A percentile compares a stretch with the other conserved stretches of the same genome.
phyloP scores from a whole-genome alignment of 352 stramenopile genomes.

The Paralagenidium karlingii region DNA sequence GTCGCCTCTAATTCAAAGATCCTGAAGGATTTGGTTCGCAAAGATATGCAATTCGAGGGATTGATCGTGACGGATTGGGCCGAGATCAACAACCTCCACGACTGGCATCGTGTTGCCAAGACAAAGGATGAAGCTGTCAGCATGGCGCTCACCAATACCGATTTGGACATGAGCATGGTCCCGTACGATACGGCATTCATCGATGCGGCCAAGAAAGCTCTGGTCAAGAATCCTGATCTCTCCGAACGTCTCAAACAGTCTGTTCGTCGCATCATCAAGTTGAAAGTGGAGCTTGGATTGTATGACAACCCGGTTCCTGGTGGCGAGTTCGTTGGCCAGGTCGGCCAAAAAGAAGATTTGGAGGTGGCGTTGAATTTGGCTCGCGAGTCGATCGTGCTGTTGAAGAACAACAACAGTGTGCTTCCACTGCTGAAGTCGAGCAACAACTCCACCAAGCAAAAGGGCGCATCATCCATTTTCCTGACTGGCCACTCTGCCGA shows the following conservation, averaged over 20 bases:
- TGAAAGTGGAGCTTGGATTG: constrained; percentile 11
- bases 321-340: constrained; percentile 1
- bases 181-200: constrained; percentile 18
- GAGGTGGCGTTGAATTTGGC: constrained; percentile 7
- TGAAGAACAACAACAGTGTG: constrained; percentile 6
- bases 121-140: constrained; percentile 19
- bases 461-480: constrained; percentile 3
- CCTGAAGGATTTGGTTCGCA: constrained; percentile 17
- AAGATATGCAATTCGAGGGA: constrained; percentile 52
- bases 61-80: constrained; percentile 71
- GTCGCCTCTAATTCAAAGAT: constrained; percentile 72
- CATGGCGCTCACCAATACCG: constrained; percentile 36
- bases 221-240: constrained; percentile 6
- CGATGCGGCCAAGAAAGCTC: constrained; percentile 5
- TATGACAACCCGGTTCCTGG: constrained; percentile 11
- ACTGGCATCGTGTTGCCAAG: constrained; percentile 37
- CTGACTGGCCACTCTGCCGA: constrained; percentile 14
- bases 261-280: constrained; percentile 7
- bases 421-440: too few relatives aligned
- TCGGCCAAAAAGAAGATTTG: constrained; percentile 8
- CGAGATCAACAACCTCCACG: constrained; percentile 66
- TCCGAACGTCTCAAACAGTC: constrained; percentile 6
- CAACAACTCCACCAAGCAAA: too few relatives aligned
- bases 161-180: constrained; percentile 77
- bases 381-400: constrained; percentile 12